These are phyloP conservation scores for Eucalyptus microcorys DNA, from an alignment of 345 rosid genomes.

Conservation along the genomic window DNA sequence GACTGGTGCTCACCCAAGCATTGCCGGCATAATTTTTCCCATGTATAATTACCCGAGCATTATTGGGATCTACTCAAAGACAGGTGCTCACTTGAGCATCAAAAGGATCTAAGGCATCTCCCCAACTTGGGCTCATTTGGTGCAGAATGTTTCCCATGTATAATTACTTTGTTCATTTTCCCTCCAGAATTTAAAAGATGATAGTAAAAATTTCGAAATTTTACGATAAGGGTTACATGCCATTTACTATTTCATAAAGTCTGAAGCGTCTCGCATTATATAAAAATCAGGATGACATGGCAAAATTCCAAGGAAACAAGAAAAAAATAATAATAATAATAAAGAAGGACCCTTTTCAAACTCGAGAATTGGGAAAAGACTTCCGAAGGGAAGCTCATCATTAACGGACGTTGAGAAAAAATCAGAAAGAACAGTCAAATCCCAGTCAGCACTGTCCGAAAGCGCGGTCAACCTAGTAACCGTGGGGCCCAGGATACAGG, in stretches of 20 bases:
- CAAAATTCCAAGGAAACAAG: neutral
- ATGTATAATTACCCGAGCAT: too few relatives aligned
- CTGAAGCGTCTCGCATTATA: neutral
- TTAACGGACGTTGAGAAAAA: neutral
- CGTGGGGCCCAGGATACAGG: neutral
- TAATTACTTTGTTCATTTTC: neutral
- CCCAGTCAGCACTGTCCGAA: neutral
- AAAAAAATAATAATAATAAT: neutral
- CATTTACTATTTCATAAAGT: neutral
- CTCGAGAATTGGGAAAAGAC: neutral
- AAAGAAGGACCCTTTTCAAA: neutral
- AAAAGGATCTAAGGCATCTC: neutral
- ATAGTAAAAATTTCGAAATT: neutral
- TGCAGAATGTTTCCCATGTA: neutral
- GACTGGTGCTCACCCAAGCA: accelerated
- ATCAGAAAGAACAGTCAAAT: neutral
- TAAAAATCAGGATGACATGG: neutral
- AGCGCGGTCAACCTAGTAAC: neutral
- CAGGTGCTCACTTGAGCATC: accelerated
- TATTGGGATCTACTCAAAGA: neutral
- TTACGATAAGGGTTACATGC: neutral
- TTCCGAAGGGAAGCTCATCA: neutral
- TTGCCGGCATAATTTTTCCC: too few relatives aligned
- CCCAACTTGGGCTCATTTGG: neutral
- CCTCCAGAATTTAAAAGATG: neutral